Evolutionary conservation across 768 basidiomycete species (phyloP), one percentile per base, ranked within the genome.

Genomic region (Mycena kentingensis): DNA sequence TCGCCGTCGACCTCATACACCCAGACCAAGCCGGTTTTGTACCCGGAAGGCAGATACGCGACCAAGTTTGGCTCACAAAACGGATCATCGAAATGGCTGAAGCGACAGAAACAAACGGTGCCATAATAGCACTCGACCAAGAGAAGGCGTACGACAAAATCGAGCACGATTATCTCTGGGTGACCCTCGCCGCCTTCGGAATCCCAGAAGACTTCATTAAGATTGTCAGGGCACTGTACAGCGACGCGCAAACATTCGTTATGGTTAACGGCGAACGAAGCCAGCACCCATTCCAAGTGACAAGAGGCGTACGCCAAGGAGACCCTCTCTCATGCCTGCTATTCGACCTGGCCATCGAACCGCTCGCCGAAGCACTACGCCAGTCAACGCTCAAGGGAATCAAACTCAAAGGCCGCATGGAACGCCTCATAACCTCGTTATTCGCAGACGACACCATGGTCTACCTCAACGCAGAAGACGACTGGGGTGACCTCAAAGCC

Each of bases 261-360:
- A 61, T 60, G 24, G 32, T 70, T 1, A 70, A 70, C 29, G 65
- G 68, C 1, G 25, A 46, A 0, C 8, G 51, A 8, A 67, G 66
- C n/a, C 37, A 36, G 32, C 3, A 44, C 27, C 51, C 55, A 0
- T 64, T 55, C 48, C 28, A 36, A 24, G 57, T 68, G 2, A 60
- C 51, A 3, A 31, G 64, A 5, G 69, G 70, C 0, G 69, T 70
- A 0, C 5, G 67, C 8, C 71, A 73, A 28, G 68, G 66, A 3
- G 68, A 70, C 56, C 65, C 68, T 1, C 52, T 69, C 0, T 69
- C 63, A 0, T 70, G 69, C 54, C 51, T 70, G 0, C 60, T 70
- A 0, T 70, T 68, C 15, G 49, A 68, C 44, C 24, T 70, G 0
- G 67, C 70, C 0, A n/a, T n/a, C n/a, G n/a, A n/a, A n/a, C n/a